Evolutionary conservation across 2,329 filamentous ascomycete species (phyloP), one percentile per base, ranked within the genome.

Genomic region (Piedraia hortae): DNA sequence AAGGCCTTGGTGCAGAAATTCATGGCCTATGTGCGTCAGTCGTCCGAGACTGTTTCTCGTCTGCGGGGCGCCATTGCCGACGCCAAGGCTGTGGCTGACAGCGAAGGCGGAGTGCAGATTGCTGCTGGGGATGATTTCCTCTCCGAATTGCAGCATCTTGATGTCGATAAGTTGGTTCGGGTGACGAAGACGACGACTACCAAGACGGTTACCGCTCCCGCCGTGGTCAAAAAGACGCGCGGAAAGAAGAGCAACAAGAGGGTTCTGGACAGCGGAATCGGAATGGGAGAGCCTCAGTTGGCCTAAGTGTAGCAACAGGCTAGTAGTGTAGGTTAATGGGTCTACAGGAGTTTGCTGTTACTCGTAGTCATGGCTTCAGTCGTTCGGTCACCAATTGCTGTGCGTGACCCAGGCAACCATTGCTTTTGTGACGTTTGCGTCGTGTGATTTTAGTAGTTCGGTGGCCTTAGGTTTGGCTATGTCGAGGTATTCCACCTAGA

Each of bases 381-480:
- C n/a, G n/a, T n/a, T n/a, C n/a, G n/a, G n/a, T n/a, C n/a, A n/a
- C n/a, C n/a, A n/a, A n/a, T n/a, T n/a, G n/a, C n/a, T n/a, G n/a
- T n/a, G n/a, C 14, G 42, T 39, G 14, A 61, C 43, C 37, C 50
- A 77, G 0, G 63, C 61, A 26, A 46, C 55, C 51, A 82, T 58
- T 1, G 71, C 71, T 42, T 60, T 55, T 17, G 67, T 53, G 2
- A 59, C 59, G 37, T 75, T 56, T 3, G 72, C 74, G 21, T 77
- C 69, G 35, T 78, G 54, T 4, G 57, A 51, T 42, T 65, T 68
- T 4, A 85, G 53, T 22, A 82, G 44, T 28, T 82, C 73, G 2
- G 67, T 78, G 2, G 70, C 74, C 43, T 67, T 75, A 2, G 49
- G 34, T 44, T 74, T 78, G 1, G 59, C 47, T 16, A 82, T 40